Base-by-base conservation (phyloP, 805 yeast species). In the Yarrowia deformans region DNA sequence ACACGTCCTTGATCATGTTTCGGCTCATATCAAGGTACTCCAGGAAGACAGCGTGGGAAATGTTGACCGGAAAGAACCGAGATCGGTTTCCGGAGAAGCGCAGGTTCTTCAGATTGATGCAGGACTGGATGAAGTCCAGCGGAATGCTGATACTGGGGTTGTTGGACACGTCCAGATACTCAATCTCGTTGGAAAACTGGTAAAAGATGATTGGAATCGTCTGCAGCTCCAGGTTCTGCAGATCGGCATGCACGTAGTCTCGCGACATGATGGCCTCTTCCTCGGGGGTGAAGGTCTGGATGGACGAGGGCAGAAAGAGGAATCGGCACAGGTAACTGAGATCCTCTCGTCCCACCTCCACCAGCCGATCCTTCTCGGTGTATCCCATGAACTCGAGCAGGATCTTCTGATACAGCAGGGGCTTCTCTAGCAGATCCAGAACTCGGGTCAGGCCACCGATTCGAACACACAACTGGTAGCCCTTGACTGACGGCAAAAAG, bases 121-220 rank as follows among this genome's bases (percentile, higher is more conserved):
- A 91, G 32, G 89, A 79, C 76, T 92, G 97, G 74, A 93, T 87
- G 76, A 93, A 93, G 75, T 93, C 97, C 69, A 87, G 80, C 0
- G 98, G 97, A 42, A 93, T 81, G 70, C 88, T 86, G 67, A 94
- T 88, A 18, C 96, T 90, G 4, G 97, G 97, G 76, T 93, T 93
- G 71, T 89, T 87, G 1, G 96, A 90, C 9, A 92, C 91, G 77
- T 93, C 94, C 71, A 93, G 81, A 71, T 88, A 84, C 73, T 90
- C 90, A 70, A 93, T 91, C 71, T 91, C 94, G 69, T 88, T 85
- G 0, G 97, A 90, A 70, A 87, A 90, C 73, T 87, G 90, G 76
- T 89, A 92, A 71, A 93, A 85, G 37, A 90, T 84, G 68, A 91
- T 89, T 0, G 98, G 98, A 8, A 94, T 90, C 19, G 91, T 91